Conservation (phyloP, 306 rosid genomes). For the Begonia loranthoides region DNA sequence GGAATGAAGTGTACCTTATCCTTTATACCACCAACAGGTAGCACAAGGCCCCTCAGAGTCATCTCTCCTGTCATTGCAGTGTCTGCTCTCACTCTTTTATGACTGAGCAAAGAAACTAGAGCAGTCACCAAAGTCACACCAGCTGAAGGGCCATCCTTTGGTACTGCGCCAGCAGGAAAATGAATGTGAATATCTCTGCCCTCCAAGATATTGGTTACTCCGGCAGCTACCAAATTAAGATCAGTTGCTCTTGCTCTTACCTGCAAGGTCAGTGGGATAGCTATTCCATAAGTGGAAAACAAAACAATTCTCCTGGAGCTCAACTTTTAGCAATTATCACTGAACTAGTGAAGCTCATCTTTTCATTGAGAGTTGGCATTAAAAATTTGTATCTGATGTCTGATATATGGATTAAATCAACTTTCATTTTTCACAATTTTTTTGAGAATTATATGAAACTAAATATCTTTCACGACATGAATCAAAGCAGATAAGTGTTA, state of each 20-base stretch:
- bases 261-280: constrained; percentile 8
- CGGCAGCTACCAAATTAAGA: constrained; percentile 55
- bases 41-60: constrained; percentile 94
- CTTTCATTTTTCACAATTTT: no score
- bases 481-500: no score
- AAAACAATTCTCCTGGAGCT: no score
- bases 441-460: no score
- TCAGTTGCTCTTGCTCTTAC: constrained; percentile 81
- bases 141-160: constrained; percentile 99
- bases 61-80: constrained; percentile 99
- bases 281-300: no score
- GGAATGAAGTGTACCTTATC: constrained; percentile 51
- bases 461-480: no score
- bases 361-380: no score
- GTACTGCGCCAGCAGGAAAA: constrained; percentile 97
- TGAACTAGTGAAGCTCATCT: no score
- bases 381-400: no score
- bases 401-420: no score
- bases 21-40: constrained; percentile 97
- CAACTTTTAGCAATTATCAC: no score
- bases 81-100: constrained; percentile 74
- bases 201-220: constrained; percentile 56
- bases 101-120: constrained; percentile 75
- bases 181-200: constrained; percentile 92
- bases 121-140: constrained; percentile 99